These are phyloP conservation scores for Pleurotus platypus DNA, from an alignment of 768 basidiomycete species.

Conservation along the genomic window DNA sequence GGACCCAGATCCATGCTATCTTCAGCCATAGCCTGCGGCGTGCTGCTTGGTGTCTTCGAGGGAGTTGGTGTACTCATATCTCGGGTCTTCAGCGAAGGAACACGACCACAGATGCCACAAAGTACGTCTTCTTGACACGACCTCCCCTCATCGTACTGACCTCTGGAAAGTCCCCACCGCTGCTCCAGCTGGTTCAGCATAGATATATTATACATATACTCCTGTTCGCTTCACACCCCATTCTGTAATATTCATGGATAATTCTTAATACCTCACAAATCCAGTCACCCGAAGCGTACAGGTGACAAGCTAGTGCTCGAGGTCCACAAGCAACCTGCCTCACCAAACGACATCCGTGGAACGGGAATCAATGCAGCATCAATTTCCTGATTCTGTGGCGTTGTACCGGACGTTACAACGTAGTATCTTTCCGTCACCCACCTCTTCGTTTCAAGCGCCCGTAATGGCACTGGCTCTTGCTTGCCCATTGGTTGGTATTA, in stretches of 20 bases:
- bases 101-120: slow-evolving; percentile 76
- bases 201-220: background rate
- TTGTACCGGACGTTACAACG: no score
- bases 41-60: slow-evolving; percentile 90
- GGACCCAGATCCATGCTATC: slow-evolving; percentile 89
- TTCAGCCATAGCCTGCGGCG: slow-evolving; percentile 95
- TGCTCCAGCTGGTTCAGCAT: background rate
- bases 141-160: background rate
- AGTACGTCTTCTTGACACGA: slow-evolving; percentile 40
- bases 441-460: no score
- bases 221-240: background rate
- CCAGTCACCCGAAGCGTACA: no score
- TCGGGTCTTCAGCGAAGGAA: slow-evolving; percentile 82
- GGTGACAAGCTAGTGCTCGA: no score
- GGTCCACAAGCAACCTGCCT: no score
- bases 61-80: slow-evolving; percentile 93
- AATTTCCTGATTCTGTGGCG: no score
- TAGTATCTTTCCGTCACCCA: no score
- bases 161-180: slow-evolving; percentile 1
- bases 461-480: no score
- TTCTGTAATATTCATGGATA: slow-evolving; percentile 6
- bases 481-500: no score
- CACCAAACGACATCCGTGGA: no score
- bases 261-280: background rate
- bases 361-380: no score